Evolutionary conservation across 495 filamentous ascomycete species (phyloP).

Genomic region (Articulospora tetracladia): DNA sequence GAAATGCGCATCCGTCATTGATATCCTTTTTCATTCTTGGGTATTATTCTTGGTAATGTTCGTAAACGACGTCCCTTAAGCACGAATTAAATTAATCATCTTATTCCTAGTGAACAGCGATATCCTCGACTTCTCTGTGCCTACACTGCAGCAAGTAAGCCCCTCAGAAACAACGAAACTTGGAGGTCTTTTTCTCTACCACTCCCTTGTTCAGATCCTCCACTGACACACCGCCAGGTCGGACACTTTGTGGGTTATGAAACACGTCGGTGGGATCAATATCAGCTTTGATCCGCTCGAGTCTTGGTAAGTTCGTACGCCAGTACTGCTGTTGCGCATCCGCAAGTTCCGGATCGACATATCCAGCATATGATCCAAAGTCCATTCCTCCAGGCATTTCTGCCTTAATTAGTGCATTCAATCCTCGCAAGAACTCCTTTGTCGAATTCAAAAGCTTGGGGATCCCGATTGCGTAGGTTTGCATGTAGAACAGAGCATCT

Average conservation of each 20-base stretch:
- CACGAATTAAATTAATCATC: too few relatives aligned
- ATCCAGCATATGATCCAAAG: conserved; percentile 62
- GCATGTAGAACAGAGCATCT: conserved; percentile 53
- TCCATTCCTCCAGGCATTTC: conserved; percentile 29
- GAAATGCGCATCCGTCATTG: too few relatives aligned
- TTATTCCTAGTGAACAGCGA: too few relatives aligned
- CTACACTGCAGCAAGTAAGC: neutral
- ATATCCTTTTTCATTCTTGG: too few relatives aligned
- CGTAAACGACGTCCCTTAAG: too few relatives aligned
- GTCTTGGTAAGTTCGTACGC: conserved; percentile 39
- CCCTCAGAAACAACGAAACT: neutral
- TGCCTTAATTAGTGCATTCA: conserved; percentile 28
- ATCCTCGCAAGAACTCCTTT: conserved; percentile 38
- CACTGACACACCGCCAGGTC: neutral
- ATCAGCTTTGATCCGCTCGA: conserved; percentile 46
- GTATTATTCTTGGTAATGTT: too few relatives aligned
- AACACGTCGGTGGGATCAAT: conserved; percentile 55
- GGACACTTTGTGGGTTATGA: conserved; percentile 38
- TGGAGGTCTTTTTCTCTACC: neutral
- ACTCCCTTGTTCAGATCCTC: neutral
- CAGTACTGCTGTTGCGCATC: conserved; percentile 49
- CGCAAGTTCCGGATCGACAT: conserved; percentile 58
- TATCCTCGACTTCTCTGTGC: too few relatives aligned
- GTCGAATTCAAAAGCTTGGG: conserved; percentile 32
- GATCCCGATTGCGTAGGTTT: conserved; percentile 50